Conservation (phyloP, 2,329 filamentous ascomycete species). For the Teratosphaeria viscida region DNA sequence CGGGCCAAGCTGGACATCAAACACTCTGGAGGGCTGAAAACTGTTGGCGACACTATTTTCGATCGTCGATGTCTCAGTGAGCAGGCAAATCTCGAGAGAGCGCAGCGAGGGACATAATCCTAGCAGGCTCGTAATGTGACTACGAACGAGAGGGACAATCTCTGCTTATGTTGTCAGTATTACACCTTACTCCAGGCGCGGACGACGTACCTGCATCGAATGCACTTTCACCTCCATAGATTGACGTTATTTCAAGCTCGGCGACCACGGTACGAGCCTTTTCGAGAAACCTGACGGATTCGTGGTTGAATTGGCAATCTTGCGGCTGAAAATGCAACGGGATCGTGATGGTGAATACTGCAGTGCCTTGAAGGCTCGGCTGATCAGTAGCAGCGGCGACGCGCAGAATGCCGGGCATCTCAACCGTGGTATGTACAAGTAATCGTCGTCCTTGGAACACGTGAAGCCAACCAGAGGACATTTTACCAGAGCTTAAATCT, state of each 20-base stretch:
- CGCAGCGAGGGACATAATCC: background rate
- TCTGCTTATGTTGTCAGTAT: background rate
- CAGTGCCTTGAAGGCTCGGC: background rate
- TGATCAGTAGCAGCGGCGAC: background rate
- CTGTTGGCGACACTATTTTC: background rate
- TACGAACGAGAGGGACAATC: background rate
- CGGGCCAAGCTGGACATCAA: background rate
- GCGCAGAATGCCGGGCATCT: background rate
- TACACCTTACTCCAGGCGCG: background rate
- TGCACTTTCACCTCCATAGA: background rate
- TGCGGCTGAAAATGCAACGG: background rate
- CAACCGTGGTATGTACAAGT: background rate
- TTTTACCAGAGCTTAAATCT: conserved; percentile 48
- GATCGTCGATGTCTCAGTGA: background rate
- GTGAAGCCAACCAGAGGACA: background rate
- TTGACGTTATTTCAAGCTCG: background rate
- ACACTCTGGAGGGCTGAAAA: background rate
- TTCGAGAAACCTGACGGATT: background rate
- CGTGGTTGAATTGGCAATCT: background rate
- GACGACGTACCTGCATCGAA: background rate
- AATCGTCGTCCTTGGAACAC: background rate
- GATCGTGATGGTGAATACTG: background rate
- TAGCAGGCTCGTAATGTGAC: background rate
- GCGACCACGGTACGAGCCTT: background rate
- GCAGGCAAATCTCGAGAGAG: background rate